A percentile compares a stretch with the other conserved stretches of the same genome.
These are phyloP conservation scores for Tricholoma hemisulphureum DNA, from an alignment of 768 basidiomycete species.

Conservation along the genomic window DNA sequence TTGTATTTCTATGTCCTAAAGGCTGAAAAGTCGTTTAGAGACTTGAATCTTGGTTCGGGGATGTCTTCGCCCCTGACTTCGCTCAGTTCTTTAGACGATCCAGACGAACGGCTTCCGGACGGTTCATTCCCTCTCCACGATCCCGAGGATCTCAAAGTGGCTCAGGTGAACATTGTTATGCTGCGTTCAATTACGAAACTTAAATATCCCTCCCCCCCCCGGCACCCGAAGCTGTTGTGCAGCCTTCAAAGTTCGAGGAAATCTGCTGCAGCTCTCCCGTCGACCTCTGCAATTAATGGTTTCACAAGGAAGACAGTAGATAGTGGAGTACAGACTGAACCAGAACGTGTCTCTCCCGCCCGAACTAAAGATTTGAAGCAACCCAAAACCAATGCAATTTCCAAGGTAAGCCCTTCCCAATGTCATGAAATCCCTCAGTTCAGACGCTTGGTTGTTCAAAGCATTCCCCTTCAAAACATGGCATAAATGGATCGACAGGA, in stretches of 20 bases:
- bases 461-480: conserved; percentile 13
- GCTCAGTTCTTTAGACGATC: conserved; percentile 68
- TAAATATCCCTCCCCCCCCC: conserved; percentile 1
- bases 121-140: conserved; percentile 28
- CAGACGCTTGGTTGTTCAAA: conserved; percentile 6
- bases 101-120: conserved; percentile 39
- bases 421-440: not conserved
- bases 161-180: conserved; percentile 42
- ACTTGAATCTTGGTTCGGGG: conserved; percentile 43
- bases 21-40: conserved; percentile 23
- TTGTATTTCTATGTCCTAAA: not conserved
- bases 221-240: conserved; percentile 47
- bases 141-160: conserved; percentile 54
- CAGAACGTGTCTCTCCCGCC: conserved; percentile 18
- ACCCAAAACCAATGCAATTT: conserved; percentile 6
- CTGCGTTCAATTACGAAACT: not conserved
- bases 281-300: conserved; percentile 5
- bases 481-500: conserved; percentile 13
- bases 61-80: conserved; percentile 74
- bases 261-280: conserved; percentile 6
- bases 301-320: conserved; percentile 22
- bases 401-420: conserved; percentile 13
- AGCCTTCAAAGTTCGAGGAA: conserved; percentile 29
- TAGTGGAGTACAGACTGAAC: conserved; percentile 30
- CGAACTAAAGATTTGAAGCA: conserved; percentile 16